Conservation (phyloP, 2,329 filamentous ascomycete genomes). For the Ophiostoma sp. region DNA sequence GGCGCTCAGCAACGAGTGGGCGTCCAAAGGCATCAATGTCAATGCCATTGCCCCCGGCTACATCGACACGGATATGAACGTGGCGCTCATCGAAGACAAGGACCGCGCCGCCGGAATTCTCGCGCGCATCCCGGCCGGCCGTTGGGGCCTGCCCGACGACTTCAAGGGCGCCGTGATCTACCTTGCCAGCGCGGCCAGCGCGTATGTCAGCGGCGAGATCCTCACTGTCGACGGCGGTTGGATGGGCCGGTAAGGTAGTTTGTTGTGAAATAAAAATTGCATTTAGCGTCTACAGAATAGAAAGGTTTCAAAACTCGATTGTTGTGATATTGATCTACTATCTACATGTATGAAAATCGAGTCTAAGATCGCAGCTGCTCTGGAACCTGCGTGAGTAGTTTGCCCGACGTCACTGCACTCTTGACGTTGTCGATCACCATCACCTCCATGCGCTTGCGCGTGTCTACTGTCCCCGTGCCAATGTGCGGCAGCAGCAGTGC, state of each 20-base stretch:
- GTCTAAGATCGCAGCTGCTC: not conserved
- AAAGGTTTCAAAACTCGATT: not conserved
- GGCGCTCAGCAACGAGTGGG: conserved; percentile 82
- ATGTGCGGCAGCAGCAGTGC: conserved; percentile 62
- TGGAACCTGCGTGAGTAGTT: conserved; percentile 4
- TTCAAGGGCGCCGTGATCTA: conserved; percentile 80
- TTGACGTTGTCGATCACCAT: conserved; percentile 18
- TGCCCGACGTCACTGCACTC: conserved; percentile 14
- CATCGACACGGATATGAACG: conserved; percentile 92
- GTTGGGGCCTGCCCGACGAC: conserved; percentile 80
- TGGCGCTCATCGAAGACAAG: conserved; percentile 67
- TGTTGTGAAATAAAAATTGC: not conserved
- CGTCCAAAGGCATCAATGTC: conserved; percentile 68
- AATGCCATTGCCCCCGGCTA: conserved; percentile 89
- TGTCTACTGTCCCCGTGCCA: conserved; percentile 60
- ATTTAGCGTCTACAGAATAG: not conserved
- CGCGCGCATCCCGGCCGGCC: conserved; percentile 72
- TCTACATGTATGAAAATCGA: too few species aligned
- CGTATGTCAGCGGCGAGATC: conserved; percentile 76
- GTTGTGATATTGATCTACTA: too few species aligned
- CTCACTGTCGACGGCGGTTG: conserved; percentile 84
- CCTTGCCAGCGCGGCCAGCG: conserved; percentile 68
- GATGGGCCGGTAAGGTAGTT: conserved; percentile 65
- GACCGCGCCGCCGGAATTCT: conserved; percentile 67
- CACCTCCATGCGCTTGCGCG: conserved; percentile 18